Evolutionary conservation across 2,329 filamentous ascomycete species (phyloP).

Genomic region (Zarea fungicola): DNA sequence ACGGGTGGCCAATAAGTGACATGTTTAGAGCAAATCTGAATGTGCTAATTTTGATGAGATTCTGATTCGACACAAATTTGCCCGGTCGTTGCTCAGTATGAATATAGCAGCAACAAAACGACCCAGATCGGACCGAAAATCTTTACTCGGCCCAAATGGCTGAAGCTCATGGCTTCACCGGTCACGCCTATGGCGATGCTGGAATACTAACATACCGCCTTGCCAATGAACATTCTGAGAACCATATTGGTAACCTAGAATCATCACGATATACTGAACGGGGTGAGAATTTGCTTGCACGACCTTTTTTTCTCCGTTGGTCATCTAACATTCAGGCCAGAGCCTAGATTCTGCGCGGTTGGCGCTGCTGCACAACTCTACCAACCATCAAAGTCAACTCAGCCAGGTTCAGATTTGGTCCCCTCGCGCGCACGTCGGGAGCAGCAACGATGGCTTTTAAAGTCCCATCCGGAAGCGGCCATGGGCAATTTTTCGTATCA

Average conservation of each 20-base stretch:
- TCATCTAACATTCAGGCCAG: conserved; percentile 17
- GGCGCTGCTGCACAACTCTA: conserved; percentile 31
- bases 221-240: conserved; percentile 19
- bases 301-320: neutral
- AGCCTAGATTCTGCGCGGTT: conserved; percentile 26
- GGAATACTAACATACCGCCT: conserved; percentile 28
- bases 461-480: conserved; percentile 46
- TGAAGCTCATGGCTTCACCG: conserved; percentile 28
- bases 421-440: conserved; percentile 27
- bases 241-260: conserved; percentile 25
- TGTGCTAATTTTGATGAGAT: conserved; percentile 3
- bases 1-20: neutral
- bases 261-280: conserved; percentile 25
- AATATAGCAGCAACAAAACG: conserved; percentile 24
- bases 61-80: too few species aligned
- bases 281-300: conserved; percentile 17
- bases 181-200: conserved; percentile 29
- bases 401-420: conserved; percentile 20
- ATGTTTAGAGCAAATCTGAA: neutral
- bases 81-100: conserved; percentile 26
- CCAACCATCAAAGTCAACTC: conserved; percentile 25
- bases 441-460: conserved; percentile 46
- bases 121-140: conserved; percentile 25
- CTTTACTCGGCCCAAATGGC: conserved; percentile 31
- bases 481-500: conserved; percentile 31